Evolutionary conservation across 2,329 filamentous ascomycete genomes (phyloP).

Genomic region (Ophiostoma pallidulum): DNA sequence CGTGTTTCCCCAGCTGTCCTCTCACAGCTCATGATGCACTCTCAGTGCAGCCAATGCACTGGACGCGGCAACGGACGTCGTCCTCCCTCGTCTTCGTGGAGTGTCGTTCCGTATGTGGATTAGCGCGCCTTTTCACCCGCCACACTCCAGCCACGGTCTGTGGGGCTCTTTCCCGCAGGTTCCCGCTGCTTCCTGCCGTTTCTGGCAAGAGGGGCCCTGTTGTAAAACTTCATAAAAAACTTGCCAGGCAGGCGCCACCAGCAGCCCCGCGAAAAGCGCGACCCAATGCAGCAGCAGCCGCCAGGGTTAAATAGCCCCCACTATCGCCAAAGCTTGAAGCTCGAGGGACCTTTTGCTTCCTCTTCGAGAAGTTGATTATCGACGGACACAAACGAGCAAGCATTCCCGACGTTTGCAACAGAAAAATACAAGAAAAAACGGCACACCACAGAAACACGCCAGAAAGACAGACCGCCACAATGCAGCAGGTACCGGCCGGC

Average conservation of each 20-base stretch:
- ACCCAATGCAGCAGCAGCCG: background rate
- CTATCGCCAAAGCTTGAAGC: background rate
- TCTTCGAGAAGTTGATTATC: background rate
- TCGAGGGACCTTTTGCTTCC: background rate
- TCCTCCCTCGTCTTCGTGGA: too few species aligned
- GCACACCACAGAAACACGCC: background rate
- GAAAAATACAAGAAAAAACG: background rate
- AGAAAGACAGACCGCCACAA: conserved; percentile 17
- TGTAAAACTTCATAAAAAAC: background rate
- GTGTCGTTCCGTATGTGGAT: too few species aligned
- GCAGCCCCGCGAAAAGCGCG: background rate
- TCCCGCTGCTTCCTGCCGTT: conserved; percentile 11
- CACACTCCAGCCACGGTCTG: background rate
- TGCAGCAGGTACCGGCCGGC: conserved; percentile 37
- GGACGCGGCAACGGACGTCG: too few species aligned
- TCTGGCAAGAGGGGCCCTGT: conserved; percentile 6
- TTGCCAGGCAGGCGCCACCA: too few species aligned
- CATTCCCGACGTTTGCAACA: background rate
- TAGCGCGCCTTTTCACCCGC: too few species aligned
- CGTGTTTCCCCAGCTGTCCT: too few species aligned
- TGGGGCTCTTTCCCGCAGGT: background rate
- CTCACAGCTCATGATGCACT: too few species aligned
- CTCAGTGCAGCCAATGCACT: too few species aligned
- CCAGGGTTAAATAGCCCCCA: background rate
- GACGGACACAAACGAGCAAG: background rate